Conservation (phyloP, 139 green algal genomes). For the Tetradesmus obliquus region DNA sequence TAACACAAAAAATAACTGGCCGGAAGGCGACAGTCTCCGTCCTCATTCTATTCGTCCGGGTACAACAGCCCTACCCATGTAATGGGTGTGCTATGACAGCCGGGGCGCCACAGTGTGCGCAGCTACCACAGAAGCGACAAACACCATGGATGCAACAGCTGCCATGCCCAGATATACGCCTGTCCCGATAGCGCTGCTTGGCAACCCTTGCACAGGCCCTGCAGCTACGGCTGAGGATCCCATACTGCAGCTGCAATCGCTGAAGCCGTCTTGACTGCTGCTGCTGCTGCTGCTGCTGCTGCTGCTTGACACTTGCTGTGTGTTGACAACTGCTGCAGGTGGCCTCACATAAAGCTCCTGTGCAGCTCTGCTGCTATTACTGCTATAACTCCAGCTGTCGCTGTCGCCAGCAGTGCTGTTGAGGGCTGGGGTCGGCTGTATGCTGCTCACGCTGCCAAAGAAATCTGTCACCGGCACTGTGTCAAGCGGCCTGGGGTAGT, state of each 20-base stretch:
- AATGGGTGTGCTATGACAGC: background rate
- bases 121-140: background rate
- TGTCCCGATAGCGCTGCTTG: too few relatives aligned
- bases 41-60: too few relatives aligned
- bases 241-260: background rate
- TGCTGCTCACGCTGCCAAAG: constrained; percentile 45
- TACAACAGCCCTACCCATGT: too few relatives aligned
- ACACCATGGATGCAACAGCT: background rate
- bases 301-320: background rate
- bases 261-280: background rate
- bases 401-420: background rate
- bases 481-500: constrained; percentile 35
- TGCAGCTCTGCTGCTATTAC: background rate
- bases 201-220: background rate
- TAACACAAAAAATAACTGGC: too few relatives aligned
- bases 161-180: background rate
- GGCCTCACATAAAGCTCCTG: background rate
- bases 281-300: background rate
- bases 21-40: too few relatives aligned
- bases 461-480: constrained; percentile 56
- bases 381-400: background rate
- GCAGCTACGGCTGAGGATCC: background rate
- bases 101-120: background rate
- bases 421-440: background rate
- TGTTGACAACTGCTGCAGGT: background rate